Evolutionary conservation across 345 rosid species (phyloP).

Genomic region (Hibiscus trionum): DNA sequence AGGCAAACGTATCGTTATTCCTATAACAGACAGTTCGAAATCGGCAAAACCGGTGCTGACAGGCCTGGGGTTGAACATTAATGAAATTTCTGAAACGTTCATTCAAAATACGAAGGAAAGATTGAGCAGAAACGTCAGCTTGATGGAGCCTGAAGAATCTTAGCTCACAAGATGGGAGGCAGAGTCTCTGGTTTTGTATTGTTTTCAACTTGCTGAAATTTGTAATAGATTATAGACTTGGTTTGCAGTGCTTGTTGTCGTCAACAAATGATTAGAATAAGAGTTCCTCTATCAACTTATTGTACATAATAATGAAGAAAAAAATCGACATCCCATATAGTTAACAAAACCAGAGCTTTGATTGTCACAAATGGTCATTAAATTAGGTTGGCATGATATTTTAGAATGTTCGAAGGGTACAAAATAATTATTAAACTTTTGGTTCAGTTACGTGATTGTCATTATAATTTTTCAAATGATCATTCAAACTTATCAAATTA

Average conservation of each 20-base stretch:
- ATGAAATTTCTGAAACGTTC: conserved; percentile 27
- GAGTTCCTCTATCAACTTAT: neutral
- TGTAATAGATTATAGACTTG: neutral
- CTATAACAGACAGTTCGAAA: neutral
- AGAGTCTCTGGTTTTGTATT: neutral
- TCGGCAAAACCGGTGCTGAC: neutral
- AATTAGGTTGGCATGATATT: too few species aligned
- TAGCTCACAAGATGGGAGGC: neutral
- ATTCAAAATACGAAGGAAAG: conserved; percentile 19
- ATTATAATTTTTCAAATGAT: too few species aligned
- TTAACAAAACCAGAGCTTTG: too few species aligned
- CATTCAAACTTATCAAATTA: too few species aligned
- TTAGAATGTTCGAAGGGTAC: too few species aligned
- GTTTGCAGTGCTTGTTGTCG: neutral
- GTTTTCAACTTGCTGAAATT: neutral
- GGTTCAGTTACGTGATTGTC: too few species aligned
- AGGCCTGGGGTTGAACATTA: conserved; percentile 21
- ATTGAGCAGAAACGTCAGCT: conserved; percentile 8
- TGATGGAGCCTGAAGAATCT: neutral
- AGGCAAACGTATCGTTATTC: neutral
- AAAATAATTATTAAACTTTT: too few species aligned
- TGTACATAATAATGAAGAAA: neutral
- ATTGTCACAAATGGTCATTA: too few species aligned
- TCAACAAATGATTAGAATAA: neutral
- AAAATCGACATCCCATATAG: too few species aligned